Evolutionary conservation across 208 protist species (phyloP).

Genomic region (Crithidia sp.): DNA sequence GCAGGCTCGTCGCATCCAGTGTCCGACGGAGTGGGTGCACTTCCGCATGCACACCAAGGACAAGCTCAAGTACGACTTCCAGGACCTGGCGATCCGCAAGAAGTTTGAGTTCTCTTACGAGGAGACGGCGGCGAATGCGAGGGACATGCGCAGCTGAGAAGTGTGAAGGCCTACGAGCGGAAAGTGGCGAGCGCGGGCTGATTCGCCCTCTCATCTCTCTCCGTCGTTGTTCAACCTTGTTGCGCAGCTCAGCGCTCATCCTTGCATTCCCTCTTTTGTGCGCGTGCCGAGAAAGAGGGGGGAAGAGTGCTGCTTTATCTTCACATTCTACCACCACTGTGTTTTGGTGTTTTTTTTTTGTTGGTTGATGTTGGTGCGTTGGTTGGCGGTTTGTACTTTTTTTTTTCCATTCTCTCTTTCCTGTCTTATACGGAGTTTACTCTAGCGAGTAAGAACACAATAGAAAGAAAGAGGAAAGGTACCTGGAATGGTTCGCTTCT

Average conservation of each 20-base stretch:
- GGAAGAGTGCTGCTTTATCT: too few species aligned
- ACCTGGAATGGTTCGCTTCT: too few species aligned
- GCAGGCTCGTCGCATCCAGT: slow-evolving; percentile 89
- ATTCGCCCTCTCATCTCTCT: not conserved
- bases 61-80: slow-evolving; percentile 82
- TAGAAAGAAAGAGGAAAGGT: too few species aligned
- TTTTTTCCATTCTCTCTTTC: slow-evolving; percentile 12
- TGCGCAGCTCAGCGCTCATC: not conserved
- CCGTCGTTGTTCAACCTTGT: not conserved
- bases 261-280: too few species aligned
- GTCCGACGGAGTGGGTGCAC: slow-evolving; percentile 87
- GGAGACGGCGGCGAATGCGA: slow-evolving; percentile 83
- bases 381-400: not conserved
- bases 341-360: not conserved
- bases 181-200: not conserved
- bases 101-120: slow-evolving; percentile 90
- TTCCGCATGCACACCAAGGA: slow-evolving; percentile 85
- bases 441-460: too few species aligned
- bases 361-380: not conserved
- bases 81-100: slow-evolving; percentile 86
- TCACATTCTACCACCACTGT: too few species aligned
- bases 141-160: slow-evolving; percentile 79
- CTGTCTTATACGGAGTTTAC: not conserved
- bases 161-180: not conserved
- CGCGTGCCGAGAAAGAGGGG: too few species aligned